Conservation (phyloP, 176 grass and related monocot genomes). For the Carex pumila region DNA sequence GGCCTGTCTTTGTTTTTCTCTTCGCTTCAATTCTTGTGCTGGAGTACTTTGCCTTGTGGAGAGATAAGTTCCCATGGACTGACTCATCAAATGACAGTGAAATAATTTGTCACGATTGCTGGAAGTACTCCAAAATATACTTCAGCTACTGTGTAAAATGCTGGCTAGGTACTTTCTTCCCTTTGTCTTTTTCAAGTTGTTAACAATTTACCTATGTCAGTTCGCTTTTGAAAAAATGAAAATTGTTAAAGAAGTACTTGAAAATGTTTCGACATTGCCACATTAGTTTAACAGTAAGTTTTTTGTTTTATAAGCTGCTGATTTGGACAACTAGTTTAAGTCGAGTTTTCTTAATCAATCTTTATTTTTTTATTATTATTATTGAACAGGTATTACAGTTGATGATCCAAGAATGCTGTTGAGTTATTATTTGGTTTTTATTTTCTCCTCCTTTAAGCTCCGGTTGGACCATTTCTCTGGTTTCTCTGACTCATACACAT, state of each 20-base stretch:
- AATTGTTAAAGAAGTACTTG: background rate
- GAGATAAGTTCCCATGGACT: conserved; percentile 48
- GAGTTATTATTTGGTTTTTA: conserved; percentile 92
- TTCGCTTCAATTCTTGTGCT: conserved; percentile 76
- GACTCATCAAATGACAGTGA: conserved; percentile 33
- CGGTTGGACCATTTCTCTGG: conserved; percentile 64
- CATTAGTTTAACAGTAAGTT: background rate
- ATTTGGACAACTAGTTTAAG: background rate
- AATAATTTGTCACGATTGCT: conserved; percentile 78
- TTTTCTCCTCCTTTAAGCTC: conserved; percentile 89
- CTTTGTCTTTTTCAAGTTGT: conserved; percentile 15
- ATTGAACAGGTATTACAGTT: conserved; percentile 58
- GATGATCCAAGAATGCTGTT: conserved; percentile 89
- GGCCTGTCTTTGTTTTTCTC: conserved; percentile 85
- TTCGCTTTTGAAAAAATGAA: background rate
- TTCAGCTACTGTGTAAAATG: conserved; percentile 78
- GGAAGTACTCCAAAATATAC: conserved; percentile 63
- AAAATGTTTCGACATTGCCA: background rate
- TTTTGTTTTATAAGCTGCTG: conserved; percentile 1
- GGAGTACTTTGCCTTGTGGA: conserved; percentile 90
- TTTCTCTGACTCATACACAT: conserved; percentile 88
- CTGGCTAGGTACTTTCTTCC: conserved; percentile 61
- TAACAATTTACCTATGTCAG: background rate
- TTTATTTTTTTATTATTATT: conserved; percentile 10
- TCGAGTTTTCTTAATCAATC: background rate